Conservation (phyloP, 495 filamentous ascomycete genomes). For the Collariella sp. region DNA sequence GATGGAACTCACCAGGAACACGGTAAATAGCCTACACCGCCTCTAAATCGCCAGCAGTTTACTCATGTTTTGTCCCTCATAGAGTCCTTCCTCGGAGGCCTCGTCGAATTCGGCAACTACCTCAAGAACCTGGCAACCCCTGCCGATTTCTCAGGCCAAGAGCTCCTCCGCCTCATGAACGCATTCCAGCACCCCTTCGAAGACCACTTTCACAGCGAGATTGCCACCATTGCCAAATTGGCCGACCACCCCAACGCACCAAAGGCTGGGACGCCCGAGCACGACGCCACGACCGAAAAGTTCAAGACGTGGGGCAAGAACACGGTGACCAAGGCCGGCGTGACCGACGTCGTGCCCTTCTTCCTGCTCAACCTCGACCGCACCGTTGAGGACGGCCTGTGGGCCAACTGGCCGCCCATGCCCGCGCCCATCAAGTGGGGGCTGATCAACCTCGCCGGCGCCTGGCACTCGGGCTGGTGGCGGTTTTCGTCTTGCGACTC, state of each 20-base stretch:
- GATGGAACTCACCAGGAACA: slow-evolving; percentile 44
- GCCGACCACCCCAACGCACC: slow-evolving; percentile 40
- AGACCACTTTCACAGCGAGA: slow-evolving; percentile 47
- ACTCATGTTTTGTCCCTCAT: background rate
- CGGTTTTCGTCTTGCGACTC: slow-evolving; percentile 44
- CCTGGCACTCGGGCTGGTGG: slow-evolving; percentile 42
- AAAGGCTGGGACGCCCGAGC: slow-evolving; percentile 29
- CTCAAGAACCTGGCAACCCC: slow-evolving; percentile 29
- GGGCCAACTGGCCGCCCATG: slow-evolving; percentile 45
- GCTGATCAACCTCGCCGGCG: slow-evolving; percentile 38
- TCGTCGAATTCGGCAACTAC: slow-evolving; percentile 42
- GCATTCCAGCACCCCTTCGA: slow-evolving; percentile 41
- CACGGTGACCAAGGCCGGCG: slow-evolving; percentile 43
- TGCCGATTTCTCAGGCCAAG: slow-evolving; percentile 33
- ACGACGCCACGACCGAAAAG: slow-evolving; percentile 20
- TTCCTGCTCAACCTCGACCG: slow-evolving; percentile 50
- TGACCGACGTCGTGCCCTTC: slow-evolving; percentile 45
- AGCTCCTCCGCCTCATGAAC: slow-evolving; percentile 41
- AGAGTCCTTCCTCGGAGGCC: slow-evolving; percentile 44
- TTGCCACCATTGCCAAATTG: slow-evolving; percentile 42
- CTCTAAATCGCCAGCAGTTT: background rate
- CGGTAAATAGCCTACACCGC: slow-evolving; percentile 21
- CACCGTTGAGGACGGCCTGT: slow-evolving; percentile 45
- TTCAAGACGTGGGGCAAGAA: slow-evolving; percentile 43
- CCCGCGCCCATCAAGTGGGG: slow-evolving; percentile 41